phyloP scores from a whole-genome alignment of 169 alveolate species.

The Amoebophrya sp. region DNA sequence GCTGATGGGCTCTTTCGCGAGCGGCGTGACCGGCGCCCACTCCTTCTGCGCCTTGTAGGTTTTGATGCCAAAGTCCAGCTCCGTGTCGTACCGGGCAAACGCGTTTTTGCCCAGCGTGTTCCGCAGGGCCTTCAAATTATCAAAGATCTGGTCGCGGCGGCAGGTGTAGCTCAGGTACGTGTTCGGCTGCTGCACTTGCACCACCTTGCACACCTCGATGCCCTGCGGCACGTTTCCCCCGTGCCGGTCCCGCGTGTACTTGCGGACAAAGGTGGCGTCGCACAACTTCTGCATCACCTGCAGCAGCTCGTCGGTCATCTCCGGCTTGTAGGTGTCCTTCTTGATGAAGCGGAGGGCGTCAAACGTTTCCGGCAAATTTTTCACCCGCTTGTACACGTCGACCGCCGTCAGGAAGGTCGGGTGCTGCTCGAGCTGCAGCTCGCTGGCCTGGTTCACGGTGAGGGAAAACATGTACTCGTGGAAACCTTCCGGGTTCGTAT shows the following conservation, averaged over 20 bases:
- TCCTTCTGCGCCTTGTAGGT: not conserved
- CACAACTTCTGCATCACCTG: not conserved
- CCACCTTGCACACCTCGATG: not conserved
- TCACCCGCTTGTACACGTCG: not conserved
- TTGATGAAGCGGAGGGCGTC: not conserved
- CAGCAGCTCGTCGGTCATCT: not conserved
- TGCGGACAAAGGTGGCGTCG: not conserved
- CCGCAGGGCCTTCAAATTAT: not conserved
- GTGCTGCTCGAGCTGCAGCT: not conserved
- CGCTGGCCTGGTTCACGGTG: not conserved
- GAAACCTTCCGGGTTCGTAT: too few species aligned
- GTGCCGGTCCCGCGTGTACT: constrained; percentile 15
- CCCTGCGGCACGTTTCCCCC: not conserved
- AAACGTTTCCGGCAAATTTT: not conserved
- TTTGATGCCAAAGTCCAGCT: not conserved
- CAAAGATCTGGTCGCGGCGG: not conserved
- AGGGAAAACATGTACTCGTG: not conserved
- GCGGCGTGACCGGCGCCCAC: not conserved
- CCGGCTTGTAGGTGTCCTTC: not conserved
- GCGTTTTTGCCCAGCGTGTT: not conserved
- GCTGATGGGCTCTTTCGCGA: not conserved
- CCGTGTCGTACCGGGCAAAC: not conserved
- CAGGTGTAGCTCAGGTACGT: not conserved
- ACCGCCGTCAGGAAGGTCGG: not conserved
- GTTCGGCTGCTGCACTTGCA: not conserved